Base-by-base conservation (phyloP, 2,329 filamentous ascomycete genomes). In the Ascocoryne sarcoides region DNA sequence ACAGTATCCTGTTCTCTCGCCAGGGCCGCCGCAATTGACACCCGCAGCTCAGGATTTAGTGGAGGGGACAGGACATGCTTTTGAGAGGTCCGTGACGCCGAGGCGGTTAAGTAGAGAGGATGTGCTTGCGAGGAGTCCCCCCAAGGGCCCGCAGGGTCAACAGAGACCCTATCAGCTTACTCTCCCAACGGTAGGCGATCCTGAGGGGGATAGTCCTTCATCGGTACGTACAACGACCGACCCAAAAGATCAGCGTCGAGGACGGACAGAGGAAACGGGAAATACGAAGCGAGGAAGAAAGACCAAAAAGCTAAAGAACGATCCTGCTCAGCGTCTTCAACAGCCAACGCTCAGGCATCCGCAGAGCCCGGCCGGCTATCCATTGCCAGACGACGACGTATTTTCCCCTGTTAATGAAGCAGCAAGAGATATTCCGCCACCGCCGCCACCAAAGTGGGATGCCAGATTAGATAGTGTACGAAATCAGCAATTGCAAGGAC, bases 131-230 rank as follows among this genome's bases (percentile, higher is more conserved):
- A 49, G 57, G 8, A 57, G 53, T 0, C 57, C 57, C 2, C 52
- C 57, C 9, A 47, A 49, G 16, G 26, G 36, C 2, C 44, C 47
- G 4, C 35, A 42, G 17, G 54, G 51, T 3, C 57, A 60, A 30
- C 57, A 60, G 43, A 36, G 50, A 33, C 57, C 57, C 4, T 60
- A 58, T 31, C 53, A 58, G 36, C 39, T 60, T 17, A 39, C 49
- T 3, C 46, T 60, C 2, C 56, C 56, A n/a, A 26, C 9, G 42
- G 44, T 18, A n/a, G n/a, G n/a, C n/a, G 39, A 43, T 3, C 20
- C 20, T 3, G 38, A 38, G 12, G 42, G 48, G 21, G 48, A 50
- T 20, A 28, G 37, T 3, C 32, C 39, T 1, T 36, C 32, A 16
- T 16, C 29, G 10, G 28, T 20, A 21, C 40, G 31, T 8, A 28